A percentile compares a stretch with the other conserved stretches of the same genome.
These are phyloP conservation scores for Aphanomyces cochlioides DNA, from an alignment of 352 stramenopile species.

Conservation along the genomic window DNA sequence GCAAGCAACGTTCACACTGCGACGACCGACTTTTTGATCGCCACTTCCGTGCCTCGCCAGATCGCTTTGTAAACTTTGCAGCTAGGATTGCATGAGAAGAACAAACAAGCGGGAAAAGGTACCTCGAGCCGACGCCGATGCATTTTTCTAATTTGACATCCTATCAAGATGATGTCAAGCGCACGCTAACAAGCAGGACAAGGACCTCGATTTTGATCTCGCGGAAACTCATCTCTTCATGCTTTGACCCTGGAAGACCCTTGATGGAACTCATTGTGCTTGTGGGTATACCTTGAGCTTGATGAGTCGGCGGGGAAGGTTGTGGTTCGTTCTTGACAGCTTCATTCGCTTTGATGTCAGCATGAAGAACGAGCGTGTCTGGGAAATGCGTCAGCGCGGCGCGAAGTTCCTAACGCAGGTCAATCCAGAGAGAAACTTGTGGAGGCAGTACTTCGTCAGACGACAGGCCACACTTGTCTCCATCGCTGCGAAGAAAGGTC, in stretches of 20 bases:
- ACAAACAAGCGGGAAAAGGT: neutral
- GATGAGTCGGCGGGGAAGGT: too few species aligned
- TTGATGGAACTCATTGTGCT: neutral
- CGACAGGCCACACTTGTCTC: conserved; percentile 34
- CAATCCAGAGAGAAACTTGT: neutral
- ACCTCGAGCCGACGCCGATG: conserved; percentile 72
- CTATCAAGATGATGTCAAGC: conserved; percentile 24
- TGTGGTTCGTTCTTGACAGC: conserved; percentile 11
- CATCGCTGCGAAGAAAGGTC: neutral
- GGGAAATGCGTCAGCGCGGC: conserved; percentile 25
- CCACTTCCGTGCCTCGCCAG: conserved; percentile 71
- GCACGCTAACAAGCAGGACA: neutral
- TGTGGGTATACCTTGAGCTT: neutral
- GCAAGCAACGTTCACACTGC: neutral
- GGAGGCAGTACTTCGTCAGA: conserved; percentile 23
- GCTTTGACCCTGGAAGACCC: conserved; percentile 18
- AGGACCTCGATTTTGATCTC: conserved; percentile 28
- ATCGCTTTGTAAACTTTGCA: conserved; percentile 71
- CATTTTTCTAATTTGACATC: conserved; percentile 45
- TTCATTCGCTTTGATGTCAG: conserved; percentile 18
- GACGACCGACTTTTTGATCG: conserved; percentile 61
- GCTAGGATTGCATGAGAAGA: conserved; percentile 32
- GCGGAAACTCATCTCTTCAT: conserved; percentile 15
- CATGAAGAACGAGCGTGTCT: conserved; percentile 24
- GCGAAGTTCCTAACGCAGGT: conserved; percentile 17